Base-by-base conservation (phyloP, 768 basidiomycete genomes). In the Psilocybe tampanensis region DNA sequence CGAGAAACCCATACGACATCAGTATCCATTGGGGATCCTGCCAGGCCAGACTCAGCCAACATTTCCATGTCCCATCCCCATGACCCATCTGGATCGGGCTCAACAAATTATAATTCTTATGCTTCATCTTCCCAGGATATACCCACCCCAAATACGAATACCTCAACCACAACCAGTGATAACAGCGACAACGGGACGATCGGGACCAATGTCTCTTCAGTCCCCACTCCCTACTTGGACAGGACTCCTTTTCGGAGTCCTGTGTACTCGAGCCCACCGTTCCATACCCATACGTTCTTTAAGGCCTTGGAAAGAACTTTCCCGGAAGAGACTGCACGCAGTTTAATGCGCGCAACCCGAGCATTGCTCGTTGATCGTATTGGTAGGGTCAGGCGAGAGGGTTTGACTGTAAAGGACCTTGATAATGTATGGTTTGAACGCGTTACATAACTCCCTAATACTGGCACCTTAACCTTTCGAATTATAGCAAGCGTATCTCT, bases 401-500 rank as follows among this genome's bases (percentile, higher is more conserved):
- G 85, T 7, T 74, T 94, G 64, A 83, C 86, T 15, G 72, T 77
- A 15, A 90, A 94, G 71, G 92, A 94, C 68, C 69, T 92, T 41
- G 92, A 92, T 67, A 93, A 92, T 69, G 92, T 92, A 69, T 52
- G 88, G 77, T 47, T 43, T 21, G 29, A 23, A 58, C 26, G 52
- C 53, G 43, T 42, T 29, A 41, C 48, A 23, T 29, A 22, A 42
- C 36, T 44, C 11, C 49, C 33, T n/a, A 42, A 21, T 44, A 22
- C 19, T n/a, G 2, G n/a, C 17, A 2, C 29, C 7, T 33, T 44
- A 17, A 44, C 22, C 17, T 19, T 18, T 42, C 15, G 23, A 44
- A 42, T 51, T 36, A 60, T 65, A 97, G 94, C 92, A 95, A 88
- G 95, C 95, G 17, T 98, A 98, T 70, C 78, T 98, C 29, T 97